Percentiles rank a stretch among this genome's conserved stretches.
These are phyloP conservation scores for Veloboletus limbatus DNA, from an alignment of 1,284 basidiomycete species.

Conservation along the genomic window DNA sequence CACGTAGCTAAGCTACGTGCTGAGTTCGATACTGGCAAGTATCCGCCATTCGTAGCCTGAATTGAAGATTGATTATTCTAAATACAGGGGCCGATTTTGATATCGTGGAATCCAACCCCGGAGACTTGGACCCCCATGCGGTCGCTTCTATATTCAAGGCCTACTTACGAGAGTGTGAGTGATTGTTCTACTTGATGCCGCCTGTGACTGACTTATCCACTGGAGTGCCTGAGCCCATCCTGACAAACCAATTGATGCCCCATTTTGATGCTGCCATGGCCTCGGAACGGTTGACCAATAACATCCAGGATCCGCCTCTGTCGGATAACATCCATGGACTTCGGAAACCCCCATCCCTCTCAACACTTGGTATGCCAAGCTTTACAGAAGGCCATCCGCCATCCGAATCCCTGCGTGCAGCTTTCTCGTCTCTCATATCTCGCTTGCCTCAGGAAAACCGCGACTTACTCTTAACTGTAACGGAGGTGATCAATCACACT, in stretches of 20 bases:
- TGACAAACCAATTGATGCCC: constrained; percentile 66
- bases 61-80: constrained; percentile 8
- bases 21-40: constrained; percentile 81
- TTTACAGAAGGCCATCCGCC: constrained; percentile 57
- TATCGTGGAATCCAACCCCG: constrained; percentile 68
- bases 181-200: constrained; percentile 1
- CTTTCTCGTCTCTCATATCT: constrained; percentile 57
- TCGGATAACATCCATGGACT: constrained; percentile 42
- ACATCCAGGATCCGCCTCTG: constrained; percentile 33
- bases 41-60: not conserved
- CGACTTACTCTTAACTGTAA: constrained; percentile 69
- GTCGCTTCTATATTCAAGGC: constrained; percentile 86
- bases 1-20: constrained; percentile 72
- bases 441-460: constrained; percentile 69
- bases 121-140: constrained; percentile 88
- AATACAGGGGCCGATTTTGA: constrained; percentile 77
- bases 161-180: constrained; percentile 74
- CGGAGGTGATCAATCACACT: constrained; percentile 70
- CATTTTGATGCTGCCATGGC: constrained; percentile 75
- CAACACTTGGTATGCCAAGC: constrained; percentile 68
- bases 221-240: constrained; percentile 77
- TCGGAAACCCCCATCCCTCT: constrained; percentile 73
- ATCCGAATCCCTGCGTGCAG: constrained; percentile 51
- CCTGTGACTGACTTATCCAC: constrained; percentile 14
- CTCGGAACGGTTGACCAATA: constrained; percentile 47